These are phyloP conservation scores for Delonix regia DNA, from an alignment of 306 rosid species.

Conservation along the genomic window DNA sequence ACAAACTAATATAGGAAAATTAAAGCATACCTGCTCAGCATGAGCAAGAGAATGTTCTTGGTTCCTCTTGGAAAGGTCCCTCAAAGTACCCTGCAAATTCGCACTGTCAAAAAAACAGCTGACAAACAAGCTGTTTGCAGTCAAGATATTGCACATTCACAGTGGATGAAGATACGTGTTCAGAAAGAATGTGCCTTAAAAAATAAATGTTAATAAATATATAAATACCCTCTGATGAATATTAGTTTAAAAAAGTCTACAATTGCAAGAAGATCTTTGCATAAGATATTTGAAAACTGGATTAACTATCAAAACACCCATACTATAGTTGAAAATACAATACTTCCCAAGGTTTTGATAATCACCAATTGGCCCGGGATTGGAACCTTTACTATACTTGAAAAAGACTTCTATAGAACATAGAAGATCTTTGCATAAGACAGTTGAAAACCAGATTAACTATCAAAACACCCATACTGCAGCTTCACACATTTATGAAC, in stretches of 20 bases:
- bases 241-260: neutral
- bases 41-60: constrained; percentile 56
- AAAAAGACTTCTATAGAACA: neutral
- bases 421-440: neutral
- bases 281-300: neutral
- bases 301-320: neutral
- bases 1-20: neutral
- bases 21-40: constrained; percentile 56
- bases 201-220: neutral
- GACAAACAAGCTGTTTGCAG: neutral
- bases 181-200: neutral
- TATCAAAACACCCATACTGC: neutral
- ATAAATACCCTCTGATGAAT: constrained; percentile 15
- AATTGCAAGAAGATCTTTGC: neutral
- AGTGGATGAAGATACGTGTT: constrained; percentile 6
- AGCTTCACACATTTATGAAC: neutral
- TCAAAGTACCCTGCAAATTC: constrained; percentile 69
- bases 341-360: neutral
- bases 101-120: constrained; percentile 12
- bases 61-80: constrained; percentile 78
- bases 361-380: too few relatives aligned
- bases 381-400: neutral
- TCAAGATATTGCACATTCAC: constrained; percentile 18
- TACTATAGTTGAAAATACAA: neutral
- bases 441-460: neutral